phyloP scores from a whole-genome alignment of 345 rosid species.

The Eutrema japonicum region DNA sequence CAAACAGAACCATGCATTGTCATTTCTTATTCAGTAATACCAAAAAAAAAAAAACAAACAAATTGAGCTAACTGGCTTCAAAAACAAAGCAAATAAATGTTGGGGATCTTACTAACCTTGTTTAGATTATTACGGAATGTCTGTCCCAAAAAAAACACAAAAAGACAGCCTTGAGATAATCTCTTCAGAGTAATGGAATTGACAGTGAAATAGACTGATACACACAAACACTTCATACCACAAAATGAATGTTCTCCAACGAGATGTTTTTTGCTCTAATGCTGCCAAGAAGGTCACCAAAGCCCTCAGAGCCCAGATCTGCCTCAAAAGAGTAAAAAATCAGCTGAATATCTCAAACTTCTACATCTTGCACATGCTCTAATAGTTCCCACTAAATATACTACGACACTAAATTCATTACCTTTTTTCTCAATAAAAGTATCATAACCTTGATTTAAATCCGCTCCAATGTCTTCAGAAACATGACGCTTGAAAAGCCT shows the following conservation, averaged over 20 bases:
- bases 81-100: not conserved
- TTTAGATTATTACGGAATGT: slow-evolving; percentile 92
- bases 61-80: too few species aligned
- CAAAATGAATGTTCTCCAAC: slow-evolving; percentile 94
- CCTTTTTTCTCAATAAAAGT: slow-evolving; percentile 83
- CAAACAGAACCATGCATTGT: not conserved
- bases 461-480: slow-evolving; percentile 84
- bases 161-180: slow-evolving; percentile 40
- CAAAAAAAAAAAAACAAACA: not conserved
- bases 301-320: slow-evolving; percentile 92
- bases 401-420: slow-evolving; percentile 47
- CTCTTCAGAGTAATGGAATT: slow-evolving; percentile 12
- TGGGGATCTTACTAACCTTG: slow-evolving; percentile 61
- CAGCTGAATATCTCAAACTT: slow-evolving; percentile 32
- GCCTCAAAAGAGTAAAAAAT: slow-evolving; percentile 39
- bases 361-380: slow-evolving; percentile 13
- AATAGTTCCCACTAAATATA: slow-evolving; percentile 11
- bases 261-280: slow-evolving; percentile 80
- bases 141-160: slow-evolving; percentile 48
- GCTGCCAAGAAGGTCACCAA: slow-evolving; percentile 85
- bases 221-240: slow-evolving; percentile 57
- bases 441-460: slow-evolving; percentile 90
- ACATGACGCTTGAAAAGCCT: slow-evolving; percentile 86
- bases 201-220: slow-evolving; percentile 19
- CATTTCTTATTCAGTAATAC: not conserved